A percentile compares a stretch with the other conserved stretches of the same genome.
Conservation (phyloP, 257 asterid species). For the Ilex asprella region DNA sequence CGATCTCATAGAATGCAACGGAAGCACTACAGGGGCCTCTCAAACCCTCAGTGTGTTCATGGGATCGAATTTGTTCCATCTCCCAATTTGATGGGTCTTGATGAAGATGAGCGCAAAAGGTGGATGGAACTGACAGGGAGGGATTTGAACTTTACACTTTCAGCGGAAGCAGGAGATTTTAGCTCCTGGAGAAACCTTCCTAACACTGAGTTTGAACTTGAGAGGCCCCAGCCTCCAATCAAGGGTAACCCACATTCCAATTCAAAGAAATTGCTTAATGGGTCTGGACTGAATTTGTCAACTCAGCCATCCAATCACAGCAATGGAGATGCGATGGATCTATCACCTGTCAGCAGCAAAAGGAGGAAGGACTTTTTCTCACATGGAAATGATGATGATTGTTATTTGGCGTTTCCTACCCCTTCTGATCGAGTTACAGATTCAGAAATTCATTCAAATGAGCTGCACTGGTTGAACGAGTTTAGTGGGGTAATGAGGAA, state of each 20-base stretch:
- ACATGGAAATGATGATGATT: slow-evolving; percentile 41
- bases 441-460: slow-evolving; percentile 42
- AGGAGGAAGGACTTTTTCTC: slow-evolving; percentile 59
- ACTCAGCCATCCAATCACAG: slow-evolving; percentile 44
- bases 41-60: slow-evolving; percentile 92
- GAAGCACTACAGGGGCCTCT: slow-evolving; percentile 88
- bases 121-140: slow-evolving; percentile 85
- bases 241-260: slow-evolving; percentile 40
- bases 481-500: slow-evolving; percentile 69
- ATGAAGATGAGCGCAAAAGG: slow-evolving; percentile 70
- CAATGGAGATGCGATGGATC: slow-evolving; percentile 55
- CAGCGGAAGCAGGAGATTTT: slow-evolving; percentile 71
- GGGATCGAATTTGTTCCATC: slow-evolving; percentile 76
- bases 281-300: slow-evolving; percentile 62
- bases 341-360: slow-evolving; percentile 44
- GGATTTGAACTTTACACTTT: slow-evolving; percentile 56
- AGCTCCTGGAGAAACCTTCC: slow-evolving; percentile 81
- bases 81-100: slow-evolving; percentile 52
- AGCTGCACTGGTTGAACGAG: slow-evolving; percentile 61
- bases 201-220: slow-evolving; percentile 73
- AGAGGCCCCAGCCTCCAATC: slow-evolving; percentile 36
- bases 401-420: slow-evolving; percentile 34
- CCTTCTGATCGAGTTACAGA: slow-evolving; percentile 45
- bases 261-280: slow-evolving; percentile 55
- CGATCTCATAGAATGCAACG: slow-evolving; percentile 95